Evolutionary conservation across 768 basidiomycete genomes (phyloP), one percentile per base, ranked within the genome.

Genomic region (Tephrocybe sp.): DNA sequence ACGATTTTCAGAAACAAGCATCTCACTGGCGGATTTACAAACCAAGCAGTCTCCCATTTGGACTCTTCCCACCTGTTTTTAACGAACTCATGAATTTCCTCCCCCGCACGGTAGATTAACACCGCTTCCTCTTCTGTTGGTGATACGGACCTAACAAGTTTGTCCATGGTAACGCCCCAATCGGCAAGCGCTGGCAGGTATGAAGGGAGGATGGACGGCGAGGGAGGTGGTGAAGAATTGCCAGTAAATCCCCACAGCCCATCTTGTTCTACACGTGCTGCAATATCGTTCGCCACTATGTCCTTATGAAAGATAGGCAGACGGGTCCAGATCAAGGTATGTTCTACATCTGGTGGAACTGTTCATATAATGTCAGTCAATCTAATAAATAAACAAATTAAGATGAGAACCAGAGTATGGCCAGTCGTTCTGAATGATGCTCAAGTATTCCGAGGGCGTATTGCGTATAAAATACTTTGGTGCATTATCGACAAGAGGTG

Each of bases 21-120:
- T 42, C 87, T 63, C 60, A 93, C 91, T 44, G 85, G 88, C 38
- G 91, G 91, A 62, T 93, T 93, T 39, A 91, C 86, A 61, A 92
- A 92, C 92, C 92, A 94, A 2, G 88, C 89, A 0, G 89, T 90
- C 68, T 94, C 92, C 90, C 89, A 94, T 16, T 79, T 76, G 4
- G 60, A 64, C 60, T 90, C 87, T 14, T 61, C 58, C 92, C 92
- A 93, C 41, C 81, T 70, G 43, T 72, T 73, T 63, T 68, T 73
- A 11, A 94, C 79, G 64, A 86, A 92, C 43, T 65, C 67, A 31
- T 78, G 72, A 39, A 91, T 80, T 55, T 88, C 83, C 38, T 57
- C 63, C 5, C 82, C 83, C 5, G 80, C 84, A 40, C 62, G 63
- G 41, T 63, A 63, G 8, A 87, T 72, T 50, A 80, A 66, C 14